phyloP scores from a whole-genome alignment of 208 protist genomes.

The Trypanosoma lewisi region DNA sequence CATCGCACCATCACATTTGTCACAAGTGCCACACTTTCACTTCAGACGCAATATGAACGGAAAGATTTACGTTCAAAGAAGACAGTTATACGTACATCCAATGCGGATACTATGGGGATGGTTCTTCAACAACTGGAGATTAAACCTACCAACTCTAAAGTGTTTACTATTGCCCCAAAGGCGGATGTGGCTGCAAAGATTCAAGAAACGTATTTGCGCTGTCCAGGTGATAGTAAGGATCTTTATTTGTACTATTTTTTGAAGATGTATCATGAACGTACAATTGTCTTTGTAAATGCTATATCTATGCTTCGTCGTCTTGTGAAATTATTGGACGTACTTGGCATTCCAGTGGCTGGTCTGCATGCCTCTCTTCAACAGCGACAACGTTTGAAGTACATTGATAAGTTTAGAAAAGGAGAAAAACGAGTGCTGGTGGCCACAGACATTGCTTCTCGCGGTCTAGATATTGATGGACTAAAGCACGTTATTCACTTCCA shows the following conservation, averaged over 20 bases:
- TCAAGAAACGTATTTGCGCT: constrained; percentile 90
- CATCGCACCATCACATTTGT: constrained; percentile 83
- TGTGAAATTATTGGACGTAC: constrained; percentile 86
- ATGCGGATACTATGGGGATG: constrained; percentile 70
- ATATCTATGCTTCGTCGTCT: constrained; percentile 93
- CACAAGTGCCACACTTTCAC: constrained; percentile 89
- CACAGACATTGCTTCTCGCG: constrained; percentile 92
- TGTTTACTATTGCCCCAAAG: constrained; percentile 82
- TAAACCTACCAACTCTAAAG: constrained; percentile 61
- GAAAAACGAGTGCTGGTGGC: constrained; percentile 82
- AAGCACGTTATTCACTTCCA: constrained; percentile 98
- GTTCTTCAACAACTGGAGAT: constrained; percentile 73
- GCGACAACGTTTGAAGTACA: constrained; percentile 96
- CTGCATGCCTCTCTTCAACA: constrained; percentile 98
- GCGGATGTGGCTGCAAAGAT: constrained; percentile 79
- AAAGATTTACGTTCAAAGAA: constrained; percentile 67
- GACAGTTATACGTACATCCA: constrained; percentile 78
- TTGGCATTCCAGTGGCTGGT: constrained; percentile 79
- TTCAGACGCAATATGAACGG: constrained; percentile 87
- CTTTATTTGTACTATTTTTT: constrained; percentile 96
- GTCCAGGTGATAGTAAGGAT: constrained; percentile 94
- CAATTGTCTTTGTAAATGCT: constrained; percentile 94
- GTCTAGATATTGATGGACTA: constrained; percentile 95
- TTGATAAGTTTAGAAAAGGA: constrained; percentile 91
- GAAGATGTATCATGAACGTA: constrained; percentile 69